Evolutionary conservation across 129 eudicot species (phyloP).

Genomic region (Arctium lappa): DNA sequence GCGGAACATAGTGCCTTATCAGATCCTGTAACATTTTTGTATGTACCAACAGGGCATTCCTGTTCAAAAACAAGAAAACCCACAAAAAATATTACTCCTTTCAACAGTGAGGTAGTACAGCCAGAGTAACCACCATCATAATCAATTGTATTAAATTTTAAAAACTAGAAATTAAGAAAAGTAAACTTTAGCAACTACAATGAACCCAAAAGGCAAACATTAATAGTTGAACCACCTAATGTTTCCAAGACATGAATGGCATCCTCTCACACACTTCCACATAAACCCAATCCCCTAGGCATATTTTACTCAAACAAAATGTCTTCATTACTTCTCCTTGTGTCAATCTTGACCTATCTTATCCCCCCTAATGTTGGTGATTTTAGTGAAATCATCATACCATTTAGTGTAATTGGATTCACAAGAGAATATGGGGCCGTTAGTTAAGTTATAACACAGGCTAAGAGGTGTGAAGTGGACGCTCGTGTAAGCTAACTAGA

Average conservation of each 20-base stretch:
- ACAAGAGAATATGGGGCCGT: no score
- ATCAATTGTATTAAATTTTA: slow-evolving; percentile 15
- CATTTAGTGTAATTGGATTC: no score
- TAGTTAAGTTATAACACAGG: no score
- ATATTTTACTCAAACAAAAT: background rate
- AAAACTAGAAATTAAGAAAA: background rate
- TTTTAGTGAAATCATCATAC: no score
- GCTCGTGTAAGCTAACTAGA: no score
- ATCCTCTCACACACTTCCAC: background rate
- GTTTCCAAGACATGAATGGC: background rate
- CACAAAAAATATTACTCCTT: background rate
- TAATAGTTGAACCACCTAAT: background rate
- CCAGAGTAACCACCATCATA: slow-evolving; percentile 7
- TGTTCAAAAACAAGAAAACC: slow-evolving; percentile 28
- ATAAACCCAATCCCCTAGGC: background rate
- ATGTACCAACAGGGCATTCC: slow-evolving; percentile 98
- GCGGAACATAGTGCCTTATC: slow-evolving; percentile 61
- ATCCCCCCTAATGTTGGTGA: background rate
- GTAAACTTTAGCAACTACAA: background rate
- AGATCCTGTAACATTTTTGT: slow-evolving; percentile 87
- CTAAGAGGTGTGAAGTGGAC: no score
- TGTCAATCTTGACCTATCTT: background rate
- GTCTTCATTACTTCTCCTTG: background rate
- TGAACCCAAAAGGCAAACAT: background rate
- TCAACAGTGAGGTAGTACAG: background rate